Base-by-base conservation (phyloP, 2,329 filamentous ascomycete species). In the Beauveria scarabaeidicola region DNA sequence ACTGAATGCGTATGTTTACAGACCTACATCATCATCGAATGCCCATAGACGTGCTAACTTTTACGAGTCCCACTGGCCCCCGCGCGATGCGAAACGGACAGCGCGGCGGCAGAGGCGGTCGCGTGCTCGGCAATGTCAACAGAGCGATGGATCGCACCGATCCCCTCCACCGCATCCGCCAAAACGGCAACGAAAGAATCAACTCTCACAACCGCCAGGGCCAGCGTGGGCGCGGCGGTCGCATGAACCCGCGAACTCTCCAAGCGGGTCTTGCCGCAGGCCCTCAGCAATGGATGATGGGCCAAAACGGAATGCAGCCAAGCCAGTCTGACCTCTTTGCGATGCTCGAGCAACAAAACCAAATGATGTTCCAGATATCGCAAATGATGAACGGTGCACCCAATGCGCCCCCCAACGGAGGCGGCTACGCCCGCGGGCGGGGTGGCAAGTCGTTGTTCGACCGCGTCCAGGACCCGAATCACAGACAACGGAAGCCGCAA, bases 71-170 rank as follows among this genome's bases (percentile, higher is more conserved):
- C 10, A 97, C 91, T 55, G 94, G 93, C 60, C 94, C 94, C 19
- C 94, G 92, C 72, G 91, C 92, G 38, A 96, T 97, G 91, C 89
- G 94, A 69, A 90, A 88, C 70, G 84, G 84, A 56, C 83, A 77
- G 65, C 79, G 81, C 59, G 78, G 80, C 59, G 81, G 84, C 58
- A 85, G 90, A 65, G 88, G 89, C 61, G 91, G 91, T 72, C 85
- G 90, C 63, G 86, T 97, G 79, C 80, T 97, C 60, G 90, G 91
- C 53, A 91, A 97, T 66, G 83, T 95, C 69, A 86, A 88, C 70
- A 90, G 90, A 68, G 85, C 86, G 15, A 86, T 96, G 84, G 90
- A 95, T 67, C 86, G 93, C 63, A 79, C 81, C 65, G 91, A 96
- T 66, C 81, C 81, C 43, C 81, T 96, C 61, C 92, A 95, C 72